A percentile compares a stretch with the other conserved stretches of the same genome.
Conservation (phyloP, 805 yeast species). For the Monosporozyma servazzii region DNA sequence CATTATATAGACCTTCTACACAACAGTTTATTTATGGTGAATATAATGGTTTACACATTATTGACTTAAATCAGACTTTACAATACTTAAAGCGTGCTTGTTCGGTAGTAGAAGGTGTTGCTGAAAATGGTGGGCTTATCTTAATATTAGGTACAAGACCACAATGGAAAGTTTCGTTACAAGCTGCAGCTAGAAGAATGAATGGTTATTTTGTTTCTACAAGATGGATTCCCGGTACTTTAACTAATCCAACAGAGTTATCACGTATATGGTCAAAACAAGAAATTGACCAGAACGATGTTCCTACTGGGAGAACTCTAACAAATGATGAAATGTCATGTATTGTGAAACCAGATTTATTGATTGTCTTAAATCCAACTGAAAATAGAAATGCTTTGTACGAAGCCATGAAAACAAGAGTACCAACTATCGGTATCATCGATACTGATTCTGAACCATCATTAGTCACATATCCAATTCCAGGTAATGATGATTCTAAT, state of each 20-base stretch:
- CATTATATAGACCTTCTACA: conserved; percentile 68
- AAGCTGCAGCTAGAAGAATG: conserved; percentile 67
- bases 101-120: conserved; percentile 75
- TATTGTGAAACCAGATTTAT: conserved; percentile 78
- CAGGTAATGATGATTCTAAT: conserved; percentile 88
- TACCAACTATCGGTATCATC: conserved; percentile 88
- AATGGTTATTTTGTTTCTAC: conserved; percentile 73
- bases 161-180: conserved; percentile 66
- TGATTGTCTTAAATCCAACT: conserved; percentile 77
- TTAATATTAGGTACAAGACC: conserved; percentile 77
- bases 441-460: conserved; percentile 93
- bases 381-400: conserved; percentile 72
- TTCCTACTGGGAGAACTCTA: conserved; percentile 52
- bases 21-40: conserved; percentile 83
- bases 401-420: conserved; percentile 73
- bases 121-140: conserved; percentile 76
- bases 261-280: conserved; percentile 50
- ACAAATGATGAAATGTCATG: conserved; percentile 40
- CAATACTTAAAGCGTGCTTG: conserved; percentile 69
- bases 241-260: conserved; percentile 74
- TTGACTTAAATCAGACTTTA: conserved; percentile 80
- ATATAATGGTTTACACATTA: conserved; percentile 83
- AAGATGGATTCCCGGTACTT: conserved; percentile 92
- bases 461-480: conserved; percentile 85
- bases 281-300: conserved; percentile 70